A percentile compares a stretch with the other conserved stretches of the same genome.
Conservation (phyloP, 2,329 filamentous ascomycete genomes). For the Exophiala mesophila region DNA sequence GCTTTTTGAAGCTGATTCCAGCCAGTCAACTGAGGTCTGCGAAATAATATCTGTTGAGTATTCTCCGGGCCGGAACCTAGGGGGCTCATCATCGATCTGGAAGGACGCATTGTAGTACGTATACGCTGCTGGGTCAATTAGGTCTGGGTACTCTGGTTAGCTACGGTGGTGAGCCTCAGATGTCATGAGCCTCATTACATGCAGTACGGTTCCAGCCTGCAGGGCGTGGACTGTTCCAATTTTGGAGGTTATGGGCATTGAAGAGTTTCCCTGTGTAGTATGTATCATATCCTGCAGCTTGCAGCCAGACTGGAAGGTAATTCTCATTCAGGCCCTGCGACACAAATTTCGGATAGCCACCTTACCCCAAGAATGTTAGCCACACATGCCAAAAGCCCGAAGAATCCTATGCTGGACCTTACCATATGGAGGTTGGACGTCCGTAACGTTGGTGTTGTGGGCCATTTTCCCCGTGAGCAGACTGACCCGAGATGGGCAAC, state of each 20-base stretch:
- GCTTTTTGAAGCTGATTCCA: conserved; percentile 63
- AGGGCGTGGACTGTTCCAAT: conserved; percentile 41
- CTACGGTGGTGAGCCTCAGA: no score
- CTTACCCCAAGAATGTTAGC: no score
- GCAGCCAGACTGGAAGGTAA: conserved; percentile 17
- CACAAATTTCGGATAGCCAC: conserved; percentile 16
- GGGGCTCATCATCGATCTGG: conserved; percentile 53
- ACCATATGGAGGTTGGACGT: no score
- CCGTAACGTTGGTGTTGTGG: conserved; percentile 30
- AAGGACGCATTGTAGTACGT: conserved; percentile 62
- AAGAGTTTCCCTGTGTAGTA: conserved; percentile 54
- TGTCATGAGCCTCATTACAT: conserved; percentile 17
- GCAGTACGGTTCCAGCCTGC: conserved; percentile 38
- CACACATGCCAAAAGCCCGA: no score
- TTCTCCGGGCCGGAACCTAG: conserved; percentile 50
- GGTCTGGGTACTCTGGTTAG: conserved; percentile 24
- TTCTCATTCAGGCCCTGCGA: conserved; percentile 6
- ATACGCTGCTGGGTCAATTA: conserved; percentile 53
- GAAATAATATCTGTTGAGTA: conserved; percentile 58
- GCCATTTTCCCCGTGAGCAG: conserved; percentile 27
- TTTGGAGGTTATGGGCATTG: conserved; percentile 46
- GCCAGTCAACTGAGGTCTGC: conserved; percentile 53
- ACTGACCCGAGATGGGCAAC: conserved; percentile 28
- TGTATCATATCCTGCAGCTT: conserved; percentile 33
- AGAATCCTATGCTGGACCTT: no score